Evolutionary conservation across 164 flowering plant genomes (phyloP).

Genomic region (Paratinospora sagittata): DNA sequence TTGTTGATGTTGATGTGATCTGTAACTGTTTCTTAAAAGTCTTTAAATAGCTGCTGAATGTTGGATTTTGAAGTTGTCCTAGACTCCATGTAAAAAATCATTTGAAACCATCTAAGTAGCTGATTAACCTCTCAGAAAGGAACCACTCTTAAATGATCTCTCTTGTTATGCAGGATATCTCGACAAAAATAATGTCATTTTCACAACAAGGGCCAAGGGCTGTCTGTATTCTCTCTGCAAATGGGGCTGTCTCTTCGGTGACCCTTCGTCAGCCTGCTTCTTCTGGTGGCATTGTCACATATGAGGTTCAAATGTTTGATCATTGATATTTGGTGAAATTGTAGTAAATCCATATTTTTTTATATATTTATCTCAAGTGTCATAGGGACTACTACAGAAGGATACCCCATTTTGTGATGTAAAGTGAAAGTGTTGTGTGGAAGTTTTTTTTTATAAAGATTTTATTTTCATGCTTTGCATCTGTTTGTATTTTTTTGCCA

Average conservation of each 20-base stretch:
- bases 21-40: neutral
- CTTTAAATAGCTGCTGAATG: neutral
- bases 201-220: slow-evolving; percentile 80
- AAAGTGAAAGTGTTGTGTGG: neutral
- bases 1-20: neutral
- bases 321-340: neutral
- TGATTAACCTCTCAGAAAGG: neutral
- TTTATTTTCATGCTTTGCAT: neutral
- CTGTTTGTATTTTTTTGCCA: neutral
- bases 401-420: neutral
- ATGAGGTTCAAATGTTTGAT: slow-evolving; percentile 48
- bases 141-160: neutral
- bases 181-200: slow-evolving; percentile 71
- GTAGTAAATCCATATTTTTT: neutral
- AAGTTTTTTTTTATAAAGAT: neutral
- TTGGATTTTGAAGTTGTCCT: slow-evolving; percentile 3
- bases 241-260: slow-evolving; percentile 75
- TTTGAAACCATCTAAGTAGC: neutral
- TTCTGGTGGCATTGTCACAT: slow-evolving; percentile 78
- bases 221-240: slow-evolving; percentile 74
- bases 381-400: neutral
- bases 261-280: slow-evolving; percentile 76
- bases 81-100: neutral
- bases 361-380: neutral
- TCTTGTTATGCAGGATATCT: slow-evolving; percentile 52